These are phyloP conservation scores for Rhodamnia rubescens DNA, from an alignment of 345 rosid species.

Conservation along the genomic window DNA sequence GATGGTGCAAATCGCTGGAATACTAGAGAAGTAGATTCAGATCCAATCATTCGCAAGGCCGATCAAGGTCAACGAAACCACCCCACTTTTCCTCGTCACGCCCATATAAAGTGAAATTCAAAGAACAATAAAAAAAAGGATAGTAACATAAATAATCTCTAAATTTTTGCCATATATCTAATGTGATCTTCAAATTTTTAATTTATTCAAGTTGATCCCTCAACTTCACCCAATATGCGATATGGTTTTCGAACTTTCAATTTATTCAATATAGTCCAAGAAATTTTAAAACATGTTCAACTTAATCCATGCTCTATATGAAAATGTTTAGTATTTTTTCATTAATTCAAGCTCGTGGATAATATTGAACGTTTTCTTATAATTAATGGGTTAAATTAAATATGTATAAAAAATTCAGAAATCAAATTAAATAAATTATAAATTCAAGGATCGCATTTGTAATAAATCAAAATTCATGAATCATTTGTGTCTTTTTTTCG, in stretches of 20 bases:
- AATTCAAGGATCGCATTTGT: not conserved
- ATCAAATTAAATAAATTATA: accelerated
- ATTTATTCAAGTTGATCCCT: not conserved
- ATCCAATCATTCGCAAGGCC: not conserved
- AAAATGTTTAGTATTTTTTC: no score
- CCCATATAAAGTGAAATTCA: not conserved
- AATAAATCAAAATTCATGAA: accelerated
- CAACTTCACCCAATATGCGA: not conserved
- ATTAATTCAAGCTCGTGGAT: no score
- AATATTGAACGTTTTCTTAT: not conserved
- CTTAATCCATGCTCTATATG: not conserved
- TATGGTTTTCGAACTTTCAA: not conserved
- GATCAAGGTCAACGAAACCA: not conserved
- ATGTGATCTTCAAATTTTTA: not conserved
- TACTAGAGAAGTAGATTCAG: not conserved
- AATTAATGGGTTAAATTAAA: not conserved
- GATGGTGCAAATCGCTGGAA: not conserved
- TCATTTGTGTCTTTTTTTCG: no score
- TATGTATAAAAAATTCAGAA: accelerated
- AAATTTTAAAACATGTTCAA: accelerated
- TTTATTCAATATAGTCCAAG: no score
- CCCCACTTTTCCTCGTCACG: not conserved
- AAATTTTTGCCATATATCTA: not conserved
- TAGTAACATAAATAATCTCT: not conserved
- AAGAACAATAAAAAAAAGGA: not conserved